A percentile compares a stretch with the other conserved stretches of the same genome.
These are phyloP conservation scores for Populus hybrid DNA, from an alignment of 441 rosid species.

Conservation along the genomic window DNA sequence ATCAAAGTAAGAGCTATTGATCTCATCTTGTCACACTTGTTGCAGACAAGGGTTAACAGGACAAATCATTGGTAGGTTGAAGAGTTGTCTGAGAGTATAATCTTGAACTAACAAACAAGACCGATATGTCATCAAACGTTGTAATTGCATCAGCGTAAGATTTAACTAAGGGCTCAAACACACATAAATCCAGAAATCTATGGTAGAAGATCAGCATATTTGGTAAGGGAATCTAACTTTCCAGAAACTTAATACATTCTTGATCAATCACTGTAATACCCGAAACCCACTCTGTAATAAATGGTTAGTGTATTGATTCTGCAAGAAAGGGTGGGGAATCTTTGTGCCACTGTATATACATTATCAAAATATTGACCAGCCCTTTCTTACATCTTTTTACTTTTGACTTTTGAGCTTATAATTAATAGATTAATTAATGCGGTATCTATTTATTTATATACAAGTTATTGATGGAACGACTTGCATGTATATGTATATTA, in stretches of 20 bases:
- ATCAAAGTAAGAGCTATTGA: constrained; percentile 25
- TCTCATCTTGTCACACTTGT: constrained; percentile 13
- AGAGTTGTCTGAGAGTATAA: neutral
- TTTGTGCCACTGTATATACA: too few relatives aligned
- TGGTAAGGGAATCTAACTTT: neutral
- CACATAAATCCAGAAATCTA: neutral
- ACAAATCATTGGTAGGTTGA: constrained; percentile 19
- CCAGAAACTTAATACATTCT: neutral
- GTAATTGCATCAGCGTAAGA: constrained; percentile 13
- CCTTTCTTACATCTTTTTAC: too few relatives aligned
- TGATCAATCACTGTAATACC: neutral
- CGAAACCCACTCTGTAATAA: neutral
- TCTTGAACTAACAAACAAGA: neutral
- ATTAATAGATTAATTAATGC: neutral
- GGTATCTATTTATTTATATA: neutral
- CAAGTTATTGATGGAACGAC: neutral
- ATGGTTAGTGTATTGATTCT: neutral
- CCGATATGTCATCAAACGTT: neutral
- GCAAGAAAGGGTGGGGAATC: neutral
- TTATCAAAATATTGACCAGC: neutral
- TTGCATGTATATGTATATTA: neutral
- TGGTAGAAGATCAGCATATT: neutral
- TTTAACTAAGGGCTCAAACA: neutral
- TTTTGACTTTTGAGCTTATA: neutral
- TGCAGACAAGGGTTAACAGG: constrained; percentile 22